These are phyloP conservation scores for Neobulgaria alba DNA, from an alignment of 2,329 filamentous ascomycete genomes.

Conservation along the genomic window DNA sequence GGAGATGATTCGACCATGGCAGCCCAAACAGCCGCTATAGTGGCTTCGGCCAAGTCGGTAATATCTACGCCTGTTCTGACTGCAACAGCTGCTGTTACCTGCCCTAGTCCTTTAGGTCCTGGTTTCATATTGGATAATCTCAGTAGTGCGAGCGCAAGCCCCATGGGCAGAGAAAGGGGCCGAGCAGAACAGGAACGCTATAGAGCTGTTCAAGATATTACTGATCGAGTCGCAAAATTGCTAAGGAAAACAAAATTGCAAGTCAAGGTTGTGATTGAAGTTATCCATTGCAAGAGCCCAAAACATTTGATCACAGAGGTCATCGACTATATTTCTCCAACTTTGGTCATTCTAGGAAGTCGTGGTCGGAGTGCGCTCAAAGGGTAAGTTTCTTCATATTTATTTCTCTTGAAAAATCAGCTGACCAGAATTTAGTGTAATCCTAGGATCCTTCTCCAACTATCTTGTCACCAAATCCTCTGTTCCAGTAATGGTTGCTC, in stretches of 20 bases:
- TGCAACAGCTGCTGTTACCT: slow-evolving; percentile 4
- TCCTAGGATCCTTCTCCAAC: slow-evolving; percentile 93
- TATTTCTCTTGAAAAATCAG: not conserved
- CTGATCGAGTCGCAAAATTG: slow-evolving; percentile 73
- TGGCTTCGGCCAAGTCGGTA: slow-evolving; percentile 38
- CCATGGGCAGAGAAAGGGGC: slow-evolving; percentile 38
- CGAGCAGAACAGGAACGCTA: slow-evolving; percentile 71
- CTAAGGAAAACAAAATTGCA: slow-evolving; percentile 87
- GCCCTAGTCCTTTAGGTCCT: slow-evolving; percentile 17
- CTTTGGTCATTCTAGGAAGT: slow-evolving; percentile 86
- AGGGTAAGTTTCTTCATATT: slow-evolving; percentile 51
- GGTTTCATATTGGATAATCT: slow-evolving; percentile 15
- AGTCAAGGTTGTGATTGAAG: slow-evolving; percentile 87
- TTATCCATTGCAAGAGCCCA: slow-evolving; percentile 96
- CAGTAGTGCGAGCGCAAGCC: slow-evolving; percentile 21
- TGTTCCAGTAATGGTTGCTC: slow-evolving; percentile 94
- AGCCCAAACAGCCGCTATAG: slow-evolving; percentile 66
- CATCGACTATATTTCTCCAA: slow-evolving; percentile 87
- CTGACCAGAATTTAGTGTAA: slow-evolving; percentile 50
- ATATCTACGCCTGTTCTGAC: slow-evolving; percentile 19
- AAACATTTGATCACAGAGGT: slow-evolving; percentile 95
- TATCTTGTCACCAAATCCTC: slow-evolving; percentile 96
- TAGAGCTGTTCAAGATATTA: slow-evolving; percentile 74
- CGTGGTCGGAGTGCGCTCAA: slow-evolving; percentile 87
- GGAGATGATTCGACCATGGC: slow-evolving; percentile 60